A percentile compares a stretch with the other conserved stretches of the same genome.
Evolutionary conservation across 805 yeast genomes (phyloP).

Genomic region (Candida wancherniae): DNA sequence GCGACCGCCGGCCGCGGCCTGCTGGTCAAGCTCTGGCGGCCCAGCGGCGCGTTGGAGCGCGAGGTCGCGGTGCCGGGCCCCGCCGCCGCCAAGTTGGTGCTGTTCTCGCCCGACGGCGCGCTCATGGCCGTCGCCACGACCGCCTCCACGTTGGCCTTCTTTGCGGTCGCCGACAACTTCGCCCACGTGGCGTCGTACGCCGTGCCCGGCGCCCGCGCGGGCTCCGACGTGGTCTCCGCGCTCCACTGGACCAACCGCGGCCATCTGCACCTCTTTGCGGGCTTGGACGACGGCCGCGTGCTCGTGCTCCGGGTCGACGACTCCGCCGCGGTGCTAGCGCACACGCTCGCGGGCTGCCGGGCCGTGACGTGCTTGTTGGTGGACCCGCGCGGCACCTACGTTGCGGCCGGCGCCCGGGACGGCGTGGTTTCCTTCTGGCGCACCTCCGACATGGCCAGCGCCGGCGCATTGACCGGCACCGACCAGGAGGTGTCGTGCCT

Average conservation of each 20-base stretch:
- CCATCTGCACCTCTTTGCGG: constrained; percentile 30
- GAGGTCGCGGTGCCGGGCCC: constrained; percentile 19
- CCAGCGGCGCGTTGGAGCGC: constrained; percentile 10
- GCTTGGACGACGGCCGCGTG: constrained; percentile 45
- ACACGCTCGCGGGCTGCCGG: constrained; percentile 42
- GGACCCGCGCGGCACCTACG: constrained; percentile 49
- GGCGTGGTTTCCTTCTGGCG: constrained; percentile 53
- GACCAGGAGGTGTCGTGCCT: constrained; percentile 42
- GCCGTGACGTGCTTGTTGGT: constrained; percentile 42
- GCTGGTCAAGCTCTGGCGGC: constrained; percentile 31
- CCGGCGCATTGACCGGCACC: constrained; percentile 33
- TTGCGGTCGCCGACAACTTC: constrained; percentile 29
- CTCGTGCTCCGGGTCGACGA: constrained; percentile 18
- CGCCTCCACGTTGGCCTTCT: constrained; percentile 32
- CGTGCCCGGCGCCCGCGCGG: constrained; percentile 15
- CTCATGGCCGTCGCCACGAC: constrained; percentile 42
- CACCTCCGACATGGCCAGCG: constrained; percentile 31
- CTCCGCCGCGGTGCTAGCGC: background rate
- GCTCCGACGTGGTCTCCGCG: constrained; percentile 28
- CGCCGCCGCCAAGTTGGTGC: constrained; percentile 17
- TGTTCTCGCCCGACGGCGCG: constrained; percentile 45
- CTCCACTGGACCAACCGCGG: constrained; percentile 44
- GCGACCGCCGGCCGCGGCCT: constrained; percentile 49
- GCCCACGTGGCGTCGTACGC: constrained; percentile 21
- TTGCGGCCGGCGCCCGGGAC: constrained; percentile 54